A percentile compares a stretch with the other conserved stretches of the same genome.
These are phyloP conservation scores for Eutrema salsugineum DNA, from an alignment of 441 rosid genomes.

Conservation along the genomic window DNA sequence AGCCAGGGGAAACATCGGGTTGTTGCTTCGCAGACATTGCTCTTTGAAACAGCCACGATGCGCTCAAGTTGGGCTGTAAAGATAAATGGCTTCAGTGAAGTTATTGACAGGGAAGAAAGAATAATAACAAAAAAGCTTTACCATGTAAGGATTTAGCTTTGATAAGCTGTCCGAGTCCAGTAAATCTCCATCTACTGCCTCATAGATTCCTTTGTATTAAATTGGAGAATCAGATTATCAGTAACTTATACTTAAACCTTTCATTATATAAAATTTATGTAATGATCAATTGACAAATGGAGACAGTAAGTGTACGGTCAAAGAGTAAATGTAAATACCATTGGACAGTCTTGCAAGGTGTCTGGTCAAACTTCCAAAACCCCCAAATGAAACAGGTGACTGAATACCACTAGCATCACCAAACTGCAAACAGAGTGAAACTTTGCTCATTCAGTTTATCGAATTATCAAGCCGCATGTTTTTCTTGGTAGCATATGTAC, in stretches of 20 bases:
- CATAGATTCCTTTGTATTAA: slow-evolving; percentile 56
- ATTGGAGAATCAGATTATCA: not conserved
- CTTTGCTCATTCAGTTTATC: slow-evolving; percentile 7
- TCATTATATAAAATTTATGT: not conserved
- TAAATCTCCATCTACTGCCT: slow-evolving; percentile 73
- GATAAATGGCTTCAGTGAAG: slow-evolving; percentile 4
- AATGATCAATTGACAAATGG: not conserved
- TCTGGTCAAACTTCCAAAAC: slow-evolving; percentile 98
- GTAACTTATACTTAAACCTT: not conserved
- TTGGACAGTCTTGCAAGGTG: slow-evolving; percentile 81
- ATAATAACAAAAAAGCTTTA: slow-evolving; percentile 28
- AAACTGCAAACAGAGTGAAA: slow-evolving; percentile 56
- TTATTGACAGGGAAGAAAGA: not conserved
- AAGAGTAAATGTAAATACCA: slow-evolving; percentile 40
- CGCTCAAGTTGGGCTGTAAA: slow-evolving; percentile 84
- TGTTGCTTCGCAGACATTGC: slow-evolving; percentile 91
- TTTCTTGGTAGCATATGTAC: not conserved
- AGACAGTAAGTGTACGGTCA: not conserved
- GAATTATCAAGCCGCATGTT: not conserved
- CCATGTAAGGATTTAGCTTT: slow-evolving; percentile 65
- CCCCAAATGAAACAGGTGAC: slow-evolving; percentile 99
- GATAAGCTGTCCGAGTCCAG: slow-evolving; percentile 77
- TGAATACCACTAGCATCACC: slow-evolving; percentile 99
- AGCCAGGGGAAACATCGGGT: slow-evolving; percentile 60
- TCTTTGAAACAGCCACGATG: slow-evolving; percentile 93